Percentiles rank a stretch among this genome's conserved stretches.
Conservation (phyloP, 345 rosid species). For the Pistacia vera region DNA sequence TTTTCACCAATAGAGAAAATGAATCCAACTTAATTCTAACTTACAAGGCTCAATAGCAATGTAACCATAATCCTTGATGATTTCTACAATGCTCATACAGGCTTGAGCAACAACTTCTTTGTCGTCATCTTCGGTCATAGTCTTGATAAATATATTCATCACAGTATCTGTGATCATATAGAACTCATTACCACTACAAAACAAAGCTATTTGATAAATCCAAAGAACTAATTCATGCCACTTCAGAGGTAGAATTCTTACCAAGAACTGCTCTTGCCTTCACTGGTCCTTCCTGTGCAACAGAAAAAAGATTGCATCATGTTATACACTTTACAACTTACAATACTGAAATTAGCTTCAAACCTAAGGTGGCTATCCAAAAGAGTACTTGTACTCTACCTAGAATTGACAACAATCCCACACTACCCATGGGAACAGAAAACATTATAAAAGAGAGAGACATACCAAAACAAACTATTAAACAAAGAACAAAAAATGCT, state of each 20-base stretch:
- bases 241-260: conserved; percentile 27
- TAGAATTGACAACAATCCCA: not conserved
- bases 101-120: conserved; percentile 98
- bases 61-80: conserved; percentile 82
- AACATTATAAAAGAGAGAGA: not conserved
- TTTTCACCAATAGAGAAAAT: not conserved
- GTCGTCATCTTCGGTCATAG: conserved; percentile 93
- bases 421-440: not conserved
- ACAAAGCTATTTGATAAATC: not conserved
- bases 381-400: not conserved
- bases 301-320: conserved; percentile 6
- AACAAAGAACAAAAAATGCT: not conserved
- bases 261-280: conserved; percentile 84
- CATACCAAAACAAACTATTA: not conserved
- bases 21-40: conserved; percentile 30
- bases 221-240: conserved; percentile 3
- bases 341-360: not conserved
- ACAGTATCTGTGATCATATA: conserved; percentile 59
- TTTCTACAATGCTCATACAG: conserved; percentile 85
- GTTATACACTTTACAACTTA: not conserved
- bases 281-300: conserved; percentile 68
- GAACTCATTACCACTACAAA: conserved; percentile 19
- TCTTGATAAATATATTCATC: conserved; percentile 75
- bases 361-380: not conserved
- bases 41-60: conserved; percentile 82